Percentiles rank a stretch among this genome's conserved stretches.
These are phyloP conservation scores for Phytophthora citricola DNA, from an alignment of 352 stramenopile species.

Conservation along the genomic window DNA sequence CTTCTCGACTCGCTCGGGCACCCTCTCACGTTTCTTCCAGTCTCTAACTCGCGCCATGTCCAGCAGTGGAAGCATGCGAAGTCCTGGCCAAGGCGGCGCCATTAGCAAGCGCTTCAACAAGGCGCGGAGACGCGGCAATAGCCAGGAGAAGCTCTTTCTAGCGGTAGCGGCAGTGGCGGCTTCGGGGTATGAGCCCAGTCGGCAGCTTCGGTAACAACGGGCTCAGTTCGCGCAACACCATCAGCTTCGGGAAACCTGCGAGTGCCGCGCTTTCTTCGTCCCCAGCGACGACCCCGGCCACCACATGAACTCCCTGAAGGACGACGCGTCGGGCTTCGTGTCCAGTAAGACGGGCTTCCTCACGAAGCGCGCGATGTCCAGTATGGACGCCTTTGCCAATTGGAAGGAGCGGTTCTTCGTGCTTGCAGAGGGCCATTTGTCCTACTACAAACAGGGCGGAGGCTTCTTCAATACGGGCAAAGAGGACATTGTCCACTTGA, in stretches of 20 bases:
- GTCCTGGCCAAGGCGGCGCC: slow-evolving; percentile 40
- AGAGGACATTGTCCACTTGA: slow-evolving; percentile 88
- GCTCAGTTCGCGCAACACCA: slow-evolving; percentile 51
- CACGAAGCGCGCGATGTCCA: slow-evolving; percentile 87
- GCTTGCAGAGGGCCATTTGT: slow-evolving; percentile 81
- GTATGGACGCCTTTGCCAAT: slow-evolving; percentile 89
- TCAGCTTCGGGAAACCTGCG: slow-evolving; percentile 55
- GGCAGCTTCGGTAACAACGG: slow-evolving; percentile 36
- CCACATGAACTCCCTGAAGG: slow-evolving; percentile 26
- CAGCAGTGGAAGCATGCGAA: slow-evolving; percentile 35
- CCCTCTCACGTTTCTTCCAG: too few relatives aligned
- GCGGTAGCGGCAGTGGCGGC: slow-evolving; percentile 18
- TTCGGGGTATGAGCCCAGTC: slow-evolving; percentile 57
- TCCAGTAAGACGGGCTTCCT: slow-evolving; percentile 87
- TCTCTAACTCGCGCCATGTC: slow-evolving; percentile 21
- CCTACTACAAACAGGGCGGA: slow-evolving; percentile 88
- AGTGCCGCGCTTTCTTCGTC: slow-evolving; percentile 21
- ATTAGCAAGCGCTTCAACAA: slow-evolving; percentile 80
- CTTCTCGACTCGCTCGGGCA: neutral
- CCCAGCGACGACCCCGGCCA: slow-evolving; percentile 18
- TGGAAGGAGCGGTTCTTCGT: slow-evolving; percentile 92
- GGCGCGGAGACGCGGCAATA: slow-evolving; percentile 70
- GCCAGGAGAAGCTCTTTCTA: slow-evolving; percentile 54
- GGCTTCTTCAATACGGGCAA: slow-evolving; percentile 89
- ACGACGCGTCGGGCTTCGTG: slow-evolving; percentile 58